A percentile compares a stretch with the other conserved stretches of the same genome.
Conservation (phyloP, 164 flowering plant genomes). For the Paratinospora sagittata region DNA sequence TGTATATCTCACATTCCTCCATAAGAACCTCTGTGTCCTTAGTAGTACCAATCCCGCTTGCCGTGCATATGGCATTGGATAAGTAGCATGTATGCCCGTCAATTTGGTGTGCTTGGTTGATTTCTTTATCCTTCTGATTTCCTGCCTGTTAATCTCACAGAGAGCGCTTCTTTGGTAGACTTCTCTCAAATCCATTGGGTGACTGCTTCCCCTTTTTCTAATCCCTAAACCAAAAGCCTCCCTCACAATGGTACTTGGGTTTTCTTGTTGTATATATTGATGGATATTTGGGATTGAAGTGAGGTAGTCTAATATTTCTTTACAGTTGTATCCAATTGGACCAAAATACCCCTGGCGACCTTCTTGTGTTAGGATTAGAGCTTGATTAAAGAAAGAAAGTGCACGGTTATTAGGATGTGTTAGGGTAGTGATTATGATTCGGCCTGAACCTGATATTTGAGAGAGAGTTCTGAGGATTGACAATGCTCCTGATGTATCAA, state of each 20-base stretch:
- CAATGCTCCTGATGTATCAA: slow-evolving; percentile 21
- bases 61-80: slow-evolving; percentile 23
- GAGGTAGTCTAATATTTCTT: slow-evolving; percentile 18
- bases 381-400: slow-evolving; percentile 24
- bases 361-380: slow-evolving; percentile 23
- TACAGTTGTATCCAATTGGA: slow-evolving; percentile 22
- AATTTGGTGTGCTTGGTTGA: slow-evolving; percentile 11
- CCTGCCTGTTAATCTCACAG: slow-evolving; percentile 18
- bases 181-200: slow-evolving; percentile 20
- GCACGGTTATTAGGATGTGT: slow-evolving; percentile 22
- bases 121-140: slow-evolving; percentile 16
- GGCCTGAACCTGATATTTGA: slow-evolving; percentile 17
- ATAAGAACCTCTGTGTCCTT: slow-evolving; percentile 27
- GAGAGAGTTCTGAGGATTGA: slow-evolving; percentile 19
- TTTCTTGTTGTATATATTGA: slow-evolving; percentile 13
- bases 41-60: slow-evolving; percentile 24
- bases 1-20: slow-evolving; percentile 32
- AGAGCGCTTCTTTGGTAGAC: slow-evolving; percentile 18
- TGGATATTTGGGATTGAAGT: slow-evolving; percentile 22
- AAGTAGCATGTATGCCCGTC: slow-evolving; percentile 9
- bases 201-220: slow-evolving; percentile 11
- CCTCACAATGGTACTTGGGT: slow-evolving; percentile 22
- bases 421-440: slow-evolving; percentile 19
- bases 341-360: slow-evolving; percentile 30
- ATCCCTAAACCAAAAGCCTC: slow-evolving; percentile 23